phyloP scores from a whole-genome alignment of 73 alveolate species.

The Paramecium bursaria region DNA sequence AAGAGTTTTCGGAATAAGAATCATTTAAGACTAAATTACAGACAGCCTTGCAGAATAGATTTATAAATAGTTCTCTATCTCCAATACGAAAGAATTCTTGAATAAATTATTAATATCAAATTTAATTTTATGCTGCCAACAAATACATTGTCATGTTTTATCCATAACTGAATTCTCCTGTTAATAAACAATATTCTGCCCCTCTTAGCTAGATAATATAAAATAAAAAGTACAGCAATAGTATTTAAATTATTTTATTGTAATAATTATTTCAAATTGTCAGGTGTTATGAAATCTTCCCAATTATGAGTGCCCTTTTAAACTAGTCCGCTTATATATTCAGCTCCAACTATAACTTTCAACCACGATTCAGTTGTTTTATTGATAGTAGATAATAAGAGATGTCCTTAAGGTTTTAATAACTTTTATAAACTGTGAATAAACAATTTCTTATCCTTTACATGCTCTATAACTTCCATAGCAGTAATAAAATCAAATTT shows the following conservation, averaged over 20 bases:
- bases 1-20: no score
- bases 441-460: constrained; percentile 73
- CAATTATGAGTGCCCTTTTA: constrained; percentile 91
- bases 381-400: constrained; percentile 84
- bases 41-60: no score
- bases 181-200: not conserved
- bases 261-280: constrained; percentile 60
- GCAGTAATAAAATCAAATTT: constrained; percentile 78
- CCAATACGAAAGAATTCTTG: no score
- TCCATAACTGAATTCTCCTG: not conserved
- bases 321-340: constrained; percentile 78
- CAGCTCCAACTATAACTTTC: constrained; percentile 81
- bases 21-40: no score
- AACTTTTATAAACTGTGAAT: constrained; percentile 63
- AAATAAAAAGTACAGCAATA: not conserved
- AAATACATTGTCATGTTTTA: not conserved
- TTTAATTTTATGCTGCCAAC: no score
- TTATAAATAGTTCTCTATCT: no score
- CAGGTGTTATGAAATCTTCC: constrained; percentile 78
- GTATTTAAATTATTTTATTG: constrained; percentile 29
- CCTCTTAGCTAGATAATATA: not conserved
- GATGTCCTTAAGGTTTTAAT: constrained; percentile 77
- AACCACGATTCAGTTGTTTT: constrained; percentile 83
- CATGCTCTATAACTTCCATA: constrained; percentile 93
- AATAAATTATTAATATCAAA: no score